phyloP scores from a whole-genome alignment of 768 basidiomycete species.

The Boletus huronensis region DNA sequence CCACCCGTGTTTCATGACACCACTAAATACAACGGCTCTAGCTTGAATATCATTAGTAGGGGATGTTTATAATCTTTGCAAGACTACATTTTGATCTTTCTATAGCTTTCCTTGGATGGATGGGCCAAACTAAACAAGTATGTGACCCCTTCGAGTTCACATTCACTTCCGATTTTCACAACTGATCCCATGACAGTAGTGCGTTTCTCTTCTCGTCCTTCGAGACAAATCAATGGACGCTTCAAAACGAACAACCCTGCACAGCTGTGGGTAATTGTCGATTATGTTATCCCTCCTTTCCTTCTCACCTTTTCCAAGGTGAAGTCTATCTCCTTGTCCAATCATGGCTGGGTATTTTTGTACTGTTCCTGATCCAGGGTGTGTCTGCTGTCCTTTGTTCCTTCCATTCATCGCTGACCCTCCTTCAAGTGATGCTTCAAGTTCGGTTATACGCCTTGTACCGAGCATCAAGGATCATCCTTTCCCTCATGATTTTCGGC shows the following conservation, averaged over 20 bases:
- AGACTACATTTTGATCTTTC: neutral
- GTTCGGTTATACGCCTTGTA: constrained; percentile 15
- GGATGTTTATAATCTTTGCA: neutral
- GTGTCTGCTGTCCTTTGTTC: neutral
- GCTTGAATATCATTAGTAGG: constrained; percentile 17
- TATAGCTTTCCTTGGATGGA: constrained; percentile 14
- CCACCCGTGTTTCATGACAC: neutral
- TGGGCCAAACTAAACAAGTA: constrained; percentile 5
- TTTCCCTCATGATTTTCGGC: constrained; percentile 2
- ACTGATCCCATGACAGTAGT: constrained; percentile 7
- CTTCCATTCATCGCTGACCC: neutral
- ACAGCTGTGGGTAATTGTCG: constrained; percentile 11
- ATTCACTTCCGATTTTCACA: neutral
- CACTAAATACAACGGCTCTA: neutral
- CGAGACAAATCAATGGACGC: neutral
- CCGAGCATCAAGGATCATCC: constrained; percentile 4
- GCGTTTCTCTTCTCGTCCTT: neutral
- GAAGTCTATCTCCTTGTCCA: constrained; percentile 2
- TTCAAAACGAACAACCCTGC: neutral
- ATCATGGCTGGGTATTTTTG: too few species aligned
- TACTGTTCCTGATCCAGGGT: too few species aligned
- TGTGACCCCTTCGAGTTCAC: neutral
- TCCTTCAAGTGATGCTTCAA: constrained; percentile 12
- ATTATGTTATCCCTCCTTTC: neutral
- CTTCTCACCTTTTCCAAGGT: constrained; percentile 9